Evolutionary conservation across 2,329 filamentous ascomycete species (phyloP), one percentile per base, ranked within the genome.

Genomic region (Cladophialophora bantiana): DNA sequence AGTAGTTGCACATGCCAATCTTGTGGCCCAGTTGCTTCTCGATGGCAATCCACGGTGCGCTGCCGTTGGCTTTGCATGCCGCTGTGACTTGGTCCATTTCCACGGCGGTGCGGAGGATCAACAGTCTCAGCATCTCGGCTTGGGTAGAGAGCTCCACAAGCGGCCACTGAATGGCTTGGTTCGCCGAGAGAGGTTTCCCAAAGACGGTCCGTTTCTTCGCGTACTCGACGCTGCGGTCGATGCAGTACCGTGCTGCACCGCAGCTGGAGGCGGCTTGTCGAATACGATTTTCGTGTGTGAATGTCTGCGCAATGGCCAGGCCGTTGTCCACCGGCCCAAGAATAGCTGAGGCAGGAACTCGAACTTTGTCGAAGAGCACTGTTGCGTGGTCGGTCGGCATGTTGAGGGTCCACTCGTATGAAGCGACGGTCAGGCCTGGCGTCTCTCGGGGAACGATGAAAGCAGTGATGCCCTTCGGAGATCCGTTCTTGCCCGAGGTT

Each of bases 301-400:
- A 89, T 1, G 86, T 86, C 77, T 89, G 87, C 0, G 87, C 87
- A 57, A 89, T 84, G 26, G 83, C 82, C 4, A 89, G 81, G 9
- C 87, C 86, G 52, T 82, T 78, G 68, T 85, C 83, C 9, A 84
- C 70, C 1, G 79, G 77, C 0, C 86, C 86, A 1, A 89, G 78
- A 38, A 88, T 77, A 1, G 84, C 79, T 20, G 79, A 81, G 13
- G 79, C 77, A 0, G 86, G 85, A 0, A 89, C 84, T 72, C 80
- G 84, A n/a, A 88, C 86, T 64, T 84, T 76, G n/a, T 81, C 81
- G 53, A 89, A 77, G 1, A 82, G 81, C 45, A 89, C 79, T 0
- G 86, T 89, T 2, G 87, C 87, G 73, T 89, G 87, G 74, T 89
- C 87, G 5, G 87, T 89, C 0, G 86, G 86, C 86, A 89, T 89